phyloP scores from a whole-genome alignment of 1,139 yeast genomes.

The Hanseniaspora uvarum region DNA sequence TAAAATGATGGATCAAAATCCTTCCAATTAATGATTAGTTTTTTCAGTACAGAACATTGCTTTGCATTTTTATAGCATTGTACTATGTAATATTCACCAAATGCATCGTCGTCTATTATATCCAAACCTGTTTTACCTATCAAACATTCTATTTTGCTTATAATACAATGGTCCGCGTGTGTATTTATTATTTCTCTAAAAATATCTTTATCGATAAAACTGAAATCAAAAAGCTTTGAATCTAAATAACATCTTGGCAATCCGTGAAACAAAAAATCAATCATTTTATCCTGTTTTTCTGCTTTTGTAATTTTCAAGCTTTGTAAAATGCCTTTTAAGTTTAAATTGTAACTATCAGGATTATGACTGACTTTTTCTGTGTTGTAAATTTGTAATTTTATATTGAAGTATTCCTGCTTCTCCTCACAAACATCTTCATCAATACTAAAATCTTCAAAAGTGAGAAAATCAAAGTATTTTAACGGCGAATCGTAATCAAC shows the following conservation, averaged over 20 bases:
- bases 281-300: slow-evolving; percentile 6
- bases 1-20: slow-evolving; percentile 9
- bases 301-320: not conserved
- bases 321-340: not conserved
- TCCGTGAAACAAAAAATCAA: slow-evolving; percentile 6
- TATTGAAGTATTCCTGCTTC: not conserved
- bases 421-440: not conserved
- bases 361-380: not conserved
- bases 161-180: not conserved
- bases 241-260: slow-evolving; percentile 14
- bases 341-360: not conserved
- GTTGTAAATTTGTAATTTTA: not conserved
- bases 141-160: not conserved
- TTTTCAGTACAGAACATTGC: not conserved
- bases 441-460: slow-evolving; percentile 1
- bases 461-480: not conserved
- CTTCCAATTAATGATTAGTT: slow-evolving; percentile 5
- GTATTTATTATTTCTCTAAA: not conserved
- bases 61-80: not conserved
- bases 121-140: not conserved
- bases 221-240: not conserved
- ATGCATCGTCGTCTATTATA: not conserved
- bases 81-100: not conserved
- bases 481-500: slow-evolving; percentile 15
- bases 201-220: not conserved